Conservation (phyloP, 495 filamentous ascomycete species). For the Aspergillus nanangensis region DNA sequence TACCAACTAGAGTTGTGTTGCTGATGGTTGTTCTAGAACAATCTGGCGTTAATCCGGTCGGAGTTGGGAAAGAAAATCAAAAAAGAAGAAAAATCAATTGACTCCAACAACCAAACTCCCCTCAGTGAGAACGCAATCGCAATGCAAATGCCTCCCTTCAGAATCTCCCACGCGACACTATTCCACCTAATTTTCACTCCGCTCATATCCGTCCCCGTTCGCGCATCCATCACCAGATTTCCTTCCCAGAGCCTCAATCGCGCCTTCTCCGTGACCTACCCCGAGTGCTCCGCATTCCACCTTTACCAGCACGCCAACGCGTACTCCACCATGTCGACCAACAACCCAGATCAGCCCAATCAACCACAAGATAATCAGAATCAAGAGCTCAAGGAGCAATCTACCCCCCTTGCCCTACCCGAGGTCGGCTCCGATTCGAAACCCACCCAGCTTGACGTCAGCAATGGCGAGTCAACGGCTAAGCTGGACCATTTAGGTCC, state of each 20-base stretch:
- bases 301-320: not conserved
- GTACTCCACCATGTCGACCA: constrained; percentile 6
- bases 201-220: constrained; percentile 2
- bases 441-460: constrained; percentile 37
- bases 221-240: constrained; percentile 5
- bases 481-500: constrained; percentile 59
- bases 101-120: not conserved
- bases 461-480: constrained; percentile 39
- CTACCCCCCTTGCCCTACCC: constrained; percentile 29
- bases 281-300: constrained; percentile 5
- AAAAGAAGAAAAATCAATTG: too few species aligned
- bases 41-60: too few species aligned
- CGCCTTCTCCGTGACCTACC: constrained; percentile 4
- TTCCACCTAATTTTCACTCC: constrained; percentile 23
- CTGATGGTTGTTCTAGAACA: too few species aligned
- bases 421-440: constrained; percentile 12
- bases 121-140: constrained; percentile 9
- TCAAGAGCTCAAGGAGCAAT: too few species aligned
- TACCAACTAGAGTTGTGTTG: too few species aligned
- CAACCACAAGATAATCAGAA: constrained; percentile 2
- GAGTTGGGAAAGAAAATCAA: too few species aligned
- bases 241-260: not conserved
- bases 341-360: constrained; percentile 6
- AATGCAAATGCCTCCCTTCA: constrained; percentile 4
- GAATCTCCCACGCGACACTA: constrained; percentile 20